A percentile compares a stretch with the other conserved stretches of the same genome.
Evolutionary conservation across 805 yeast genomes (phyloP).

Genomic region (Metschnikowia arizonensis): DNA sequence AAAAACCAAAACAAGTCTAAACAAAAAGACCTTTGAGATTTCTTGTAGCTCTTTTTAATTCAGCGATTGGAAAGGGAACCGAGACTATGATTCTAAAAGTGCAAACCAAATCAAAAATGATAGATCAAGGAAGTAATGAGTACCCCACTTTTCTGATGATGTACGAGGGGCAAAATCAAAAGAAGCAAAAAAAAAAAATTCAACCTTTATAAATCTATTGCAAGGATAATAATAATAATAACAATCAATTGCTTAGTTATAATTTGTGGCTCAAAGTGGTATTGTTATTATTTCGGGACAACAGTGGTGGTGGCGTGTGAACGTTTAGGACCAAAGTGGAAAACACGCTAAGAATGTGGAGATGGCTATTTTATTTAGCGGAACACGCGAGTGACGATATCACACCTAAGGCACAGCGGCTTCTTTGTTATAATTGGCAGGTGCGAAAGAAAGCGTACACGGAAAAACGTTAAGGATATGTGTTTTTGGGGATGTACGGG

Average conservation of each 20-base stretch:
- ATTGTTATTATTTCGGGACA: too few relatives aligned
- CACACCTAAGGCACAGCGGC: constrained; percentile 6
- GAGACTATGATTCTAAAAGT: neutral
- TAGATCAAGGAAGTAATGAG: neutral
- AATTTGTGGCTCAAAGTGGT: neutral
- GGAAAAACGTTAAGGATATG: neutral
- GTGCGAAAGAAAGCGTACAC: constrained; percentile 3
- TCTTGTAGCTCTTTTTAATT: neutral
- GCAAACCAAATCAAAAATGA: neutral
- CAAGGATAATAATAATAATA: too few relatives aligned
- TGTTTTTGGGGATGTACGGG: too few relatives aligned
- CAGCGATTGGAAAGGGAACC: neutral
- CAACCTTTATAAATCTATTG: neutral
- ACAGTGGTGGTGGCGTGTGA: too few relatives aligned
- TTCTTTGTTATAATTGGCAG: neutral
- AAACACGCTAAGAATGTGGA: constrained; percentile 2
- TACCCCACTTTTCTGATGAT: constrained; percentile 2
- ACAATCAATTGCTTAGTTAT: too few relatives aligned
- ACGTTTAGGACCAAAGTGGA: neutral
- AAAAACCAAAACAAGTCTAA: neutral
- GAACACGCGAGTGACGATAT: constrained; percentile 5
- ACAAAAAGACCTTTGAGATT: neutral
- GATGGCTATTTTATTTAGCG: neutral
- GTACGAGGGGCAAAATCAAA: neutral
- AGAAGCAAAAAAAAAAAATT: neutral